These are phyloP conservation scores for Naegleria gruberi DNA, from an alignment of 208 protist species.

Conservation along the genomic window DNA sequence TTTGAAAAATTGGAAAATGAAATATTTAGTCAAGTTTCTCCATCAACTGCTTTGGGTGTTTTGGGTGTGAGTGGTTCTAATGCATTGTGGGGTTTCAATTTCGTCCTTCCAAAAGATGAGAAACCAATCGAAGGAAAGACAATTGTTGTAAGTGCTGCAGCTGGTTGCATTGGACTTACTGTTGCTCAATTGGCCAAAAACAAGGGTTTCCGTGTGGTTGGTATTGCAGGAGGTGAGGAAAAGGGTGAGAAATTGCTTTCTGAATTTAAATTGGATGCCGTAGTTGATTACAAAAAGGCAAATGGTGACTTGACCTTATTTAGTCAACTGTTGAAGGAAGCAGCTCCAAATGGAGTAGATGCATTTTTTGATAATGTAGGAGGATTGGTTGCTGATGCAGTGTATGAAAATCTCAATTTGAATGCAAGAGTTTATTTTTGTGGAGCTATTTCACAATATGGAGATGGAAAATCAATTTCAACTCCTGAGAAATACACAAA, in stretches of 20 bases:
- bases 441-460: constrained; percentile 27
- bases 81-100: constrained; percentile 33
- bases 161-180: constrained; percentile 38
- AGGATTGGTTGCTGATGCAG: constrained; percentile 29
- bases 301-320: constrained; percentile 17
- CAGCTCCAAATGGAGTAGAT: constrained; percentile 44
- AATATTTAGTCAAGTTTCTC: background rate
- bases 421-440: constrained; percentile 26
- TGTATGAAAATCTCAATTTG: constrained; percentile 22
- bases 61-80: constrained; percentile 11
- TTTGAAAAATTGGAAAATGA: background rate
- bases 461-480: background rate
- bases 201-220: constrained; percentile 33
- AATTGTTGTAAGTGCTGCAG: constrained; percentile 39
- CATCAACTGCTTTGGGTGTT: background rate
- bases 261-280: constrained; percentile 39
- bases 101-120: constrained; percentile 20
- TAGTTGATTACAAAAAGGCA: constrained; percentile 44
- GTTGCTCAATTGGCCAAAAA: constrained; percentile 36
- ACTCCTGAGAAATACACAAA: background rate
- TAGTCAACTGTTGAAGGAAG: constrained; percentile 25
- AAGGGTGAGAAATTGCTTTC: constrained; percentile 33
- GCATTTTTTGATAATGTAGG: constrained; percentile 58
- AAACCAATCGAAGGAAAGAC: constrained; percentile 49
- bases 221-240: constrained; percentile 34